Evolutionary conservation across 2,329 filamentous ascomycete species (phyloP), one percentile per base, ranked within the genome.

Genomic region (Didymella keratinophila): DNA sequence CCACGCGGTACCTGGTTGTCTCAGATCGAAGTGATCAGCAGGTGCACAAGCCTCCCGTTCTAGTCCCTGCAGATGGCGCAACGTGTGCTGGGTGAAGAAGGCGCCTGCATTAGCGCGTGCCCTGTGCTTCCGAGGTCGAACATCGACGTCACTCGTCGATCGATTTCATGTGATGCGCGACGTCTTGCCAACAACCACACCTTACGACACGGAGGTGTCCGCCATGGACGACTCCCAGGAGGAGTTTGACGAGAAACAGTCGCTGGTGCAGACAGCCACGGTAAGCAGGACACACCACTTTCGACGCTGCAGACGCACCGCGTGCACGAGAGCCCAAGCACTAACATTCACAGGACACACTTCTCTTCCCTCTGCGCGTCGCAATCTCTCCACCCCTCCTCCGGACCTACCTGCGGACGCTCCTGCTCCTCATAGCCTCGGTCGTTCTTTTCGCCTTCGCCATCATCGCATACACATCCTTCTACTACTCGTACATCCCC

Each of bases 401-500:
- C 50, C 83, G 85, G 67, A 84, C 87, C 28, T 91, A 91, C 71
- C 74, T 91, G 46, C 85, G 85, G 58, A 86, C 82, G 14, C 63
- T 83, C 14, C 80, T 89, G 23, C 78, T 87, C 63, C 71, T 84
- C 44, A 64, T 78, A 49, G 81, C 86, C 21, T 83, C 84, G 3
- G 64, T 83, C 16, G 63, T 84, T 39, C 82, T 91, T 49, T 77
- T 89, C 42, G 81, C 79, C 36, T 74, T 87, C 20, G 87, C 89
- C 6, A 76, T 83, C 7, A 70, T 85, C 37, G 86, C 87, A 32
- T 91, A 91, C 71, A 79, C 81, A 34, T 77, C 88, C 18, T 91
- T 92, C 78, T 91, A 91, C 79, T 82, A 84, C 75, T 83, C 82
- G 61, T 90, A 87, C 76, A 85, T 92, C 21, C 89, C 89, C 0